Evolutionary conservation across 192 early-diverging fungal species (phyloP), one percentile per base, ranked within the genome.

Genomic region (Coemansia sp.): DNA sequence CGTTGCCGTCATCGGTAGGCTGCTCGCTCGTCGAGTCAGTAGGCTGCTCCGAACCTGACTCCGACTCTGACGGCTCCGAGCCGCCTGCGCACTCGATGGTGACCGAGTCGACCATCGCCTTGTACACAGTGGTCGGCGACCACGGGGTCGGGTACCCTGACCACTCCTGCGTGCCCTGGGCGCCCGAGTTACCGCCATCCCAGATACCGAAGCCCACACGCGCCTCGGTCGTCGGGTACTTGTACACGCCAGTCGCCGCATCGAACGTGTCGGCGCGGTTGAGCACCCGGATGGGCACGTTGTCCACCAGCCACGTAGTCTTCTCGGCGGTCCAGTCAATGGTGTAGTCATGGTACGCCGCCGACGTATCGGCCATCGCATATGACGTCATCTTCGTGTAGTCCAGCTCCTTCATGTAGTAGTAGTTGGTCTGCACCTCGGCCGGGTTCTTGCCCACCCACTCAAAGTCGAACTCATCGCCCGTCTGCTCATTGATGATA

Each of bases 381-480:
- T 64, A 56, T 37, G 67, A 32, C 0, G 75, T 60, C 65, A 84
- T 82, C 67, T 84, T 74, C 4, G 65, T 79, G 64, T 86, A 88
- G 59, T 87, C 84, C 19, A 87, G 67, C 51, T 75, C 43, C 11
- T 72, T 66, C 49, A 80, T 65, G 62, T 72, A 86, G 70, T 88
- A 88, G 66, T 73, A 90, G 74, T 90, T 90, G 38, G 86, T 85
- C 75, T 90, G 86, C 27, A 84, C 86, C 65, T 83, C 55, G 8
- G 49, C 60, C 25, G 79, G 75, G 12, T 73, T 21, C 52, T 71
- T 66, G n/a, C 88, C 88, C 45, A 90, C 84, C 79, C 81, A 88
- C 69, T 88, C 86, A 67, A 83, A 86, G 70, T 90, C 88, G 27
- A 90, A 83, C 63, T 90, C 88, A 61, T 90, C 87, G 39, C 84